Evolutionary conservation across 495 filamentous ascomycete species (phyloP).

Genomic region (Baudoinia panamericana): DNA sequence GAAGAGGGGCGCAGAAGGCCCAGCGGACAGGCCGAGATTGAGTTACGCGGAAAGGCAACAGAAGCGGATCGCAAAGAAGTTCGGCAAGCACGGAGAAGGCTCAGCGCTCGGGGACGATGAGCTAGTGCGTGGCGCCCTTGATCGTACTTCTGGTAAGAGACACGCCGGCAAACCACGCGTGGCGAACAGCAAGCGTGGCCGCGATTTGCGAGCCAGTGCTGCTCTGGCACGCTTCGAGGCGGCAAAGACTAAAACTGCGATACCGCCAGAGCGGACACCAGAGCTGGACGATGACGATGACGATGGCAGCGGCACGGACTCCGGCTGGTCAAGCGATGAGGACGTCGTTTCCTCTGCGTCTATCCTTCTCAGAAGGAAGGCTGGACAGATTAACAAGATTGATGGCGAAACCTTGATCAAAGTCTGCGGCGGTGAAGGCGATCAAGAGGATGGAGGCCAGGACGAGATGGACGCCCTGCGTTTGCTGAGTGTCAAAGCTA

Average conservation of each 20-base stretch:
- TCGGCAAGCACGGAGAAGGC: constrained; percentile 47
- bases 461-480: constrained; percentile 50
- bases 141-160: constrained; percentile 42
- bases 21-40: constrained; percentile 33
- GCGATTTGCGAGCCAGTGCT: constrained; percentile 63
- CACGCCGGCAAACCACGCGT: constrained; percentile 53
- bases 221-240: constrained; percentile 60
- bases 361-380: constrained; percentile 43
- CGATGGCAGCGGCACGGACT: constrained; percentile 21
- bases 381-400: constrained; percentile 43
- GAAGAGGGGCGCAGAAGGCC: constrained; percentile 25
- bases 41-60: constrained; percentile 51
- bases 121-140: constrained; percentile 45
- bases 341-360: constrained; percentile 17
- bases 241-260: constrained; percentile 31
- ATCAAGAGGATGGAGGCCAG: constrained; percentile 43
- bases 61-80: constrained; percentile 56
- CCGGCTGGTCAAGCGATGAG: constrained; percentile 12
- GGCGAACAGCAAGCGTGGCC: constrained; percentile 52
- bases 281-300: constrained; percentile 25
- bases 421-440: constrained; percentile 59
- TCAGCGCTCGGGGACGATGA: constrained; percentile 54
- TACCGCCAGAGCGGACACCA: constrained; percentile 21
- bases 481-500: constrained; percentile 21
- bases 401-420: constrained; percentile 51